phyloP scores from a whole-genome alignment of 306 rosid genomes.

The Prunus mira region DNA sequence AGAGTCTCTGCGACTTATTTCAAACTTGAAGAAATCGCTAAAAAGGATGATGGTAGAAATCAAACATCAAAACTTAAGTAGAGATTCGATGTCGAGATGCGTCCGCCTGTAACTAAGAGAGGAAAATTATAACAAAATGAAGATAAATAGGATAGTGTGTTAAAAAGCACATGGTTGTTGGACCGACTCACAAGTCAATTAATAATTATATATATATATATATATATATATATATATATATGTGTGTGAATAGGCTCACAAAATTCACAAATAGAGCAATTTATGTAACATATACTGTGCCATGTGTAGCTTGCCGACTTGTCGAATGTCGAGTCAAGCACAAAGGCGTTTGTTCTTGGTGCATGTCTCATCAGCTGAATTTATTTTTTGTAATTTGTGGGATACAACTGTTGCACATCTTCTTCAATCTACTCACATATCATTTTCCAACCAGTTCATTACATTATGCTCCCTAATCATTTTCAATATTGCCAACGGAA shows the following conservation, averaged over 20 bases:
- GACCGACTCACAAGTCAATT: conserved; percentile 9
- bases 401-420: background rate
- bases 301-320: conserved; percentile 19
- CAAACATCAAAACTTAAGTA: too few species aligned
- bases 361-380: conserved; percentile 18
- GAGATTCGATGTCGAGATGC: fast-evolving
- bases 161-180: background rate
- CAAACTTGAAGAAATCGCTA: too few species aligned
- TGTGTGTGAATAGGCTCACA: background rate
- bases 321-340: conserved; percentile 1
- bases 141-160: background rate
- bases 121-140: too few species aligned
- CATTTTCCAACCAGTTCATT: background rate
- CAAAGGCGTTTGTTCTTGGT: background rate
- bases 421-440: background rate
- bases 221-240: too few species aligned
- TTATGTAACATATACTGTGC: conserved; percentile 11
- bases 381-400: background rate
- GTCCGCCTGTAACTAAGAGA: fast-evolving
- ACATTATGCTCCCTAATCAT: background rate
- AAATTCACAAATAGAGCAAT: background rate
- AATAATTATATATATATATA: too few species aligned
- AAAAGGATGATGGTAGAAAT: too few species aligned
- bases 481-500: background rate
- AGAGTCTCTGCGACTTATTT: too few species aligned